These are phyloP conservation scores for Anastatica hierochuntica DNA, from an alignment of 345 rosid species.

Conservation along the genomic window DNA sequence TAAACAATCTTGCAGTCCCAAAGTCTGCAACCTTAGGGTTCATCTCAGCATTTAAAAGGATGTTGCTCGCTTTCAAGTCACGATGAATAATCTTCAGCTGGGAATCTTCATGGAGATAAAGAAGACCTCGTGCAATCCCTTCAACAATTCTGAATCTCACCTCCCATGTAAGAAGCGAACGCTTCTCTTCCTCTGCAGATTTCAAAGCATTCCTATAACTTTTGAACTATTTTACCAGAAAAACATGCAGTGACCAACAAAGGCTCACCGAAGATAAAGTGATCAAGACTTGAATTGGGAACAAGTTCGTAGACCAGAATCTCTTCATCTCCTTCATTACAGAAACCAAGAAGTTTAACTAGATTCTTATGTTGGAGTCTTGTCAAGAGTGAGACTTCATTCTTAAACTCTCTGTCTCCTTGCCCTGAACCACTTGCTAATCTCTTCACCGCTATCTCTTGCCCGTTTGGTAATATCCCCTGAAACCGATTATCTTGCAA, in stretches of 20 bases:
- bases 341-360: constrained; percentile 40
- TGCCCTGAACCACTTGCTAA: constrained; percentile 24
- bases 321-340: constrained; percentile 31
- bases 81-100: constrained; percentile 17
- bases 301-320: no score
- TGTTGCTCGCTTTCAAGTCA: constrained; percentile 25
- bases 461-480: constrained; percentile 33
- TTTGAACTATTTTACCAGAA: no score
- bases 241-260: background rate
- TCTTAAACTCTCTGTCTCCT: constrained; percentile 40
- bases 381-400: constrained; percentile 35
- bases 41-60: no score
- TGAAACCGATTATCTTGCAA: background rate
- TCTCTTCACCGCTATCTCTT: constrained; percentile 39
- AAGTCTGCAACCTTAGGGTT: no score
- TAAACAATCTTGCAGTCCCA: constrained; percentile 24
- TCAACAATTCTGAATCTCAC: constrained; percentile 14
- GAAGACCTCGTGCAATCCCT: constrained; percentile 24
- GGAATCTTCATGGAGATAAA: constrained; percentile 29
- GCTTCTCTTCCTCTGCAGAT: constrained; percentile 15
- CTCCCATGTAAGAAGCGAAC: constrained; percentile 13
- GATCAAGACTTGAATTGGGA: constrained; percentile 37
- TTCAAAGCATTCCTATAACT: background rate
- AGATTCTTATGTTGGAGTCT: constrained; percentile 47
- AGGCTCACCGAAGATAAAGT: constrained; percentile 30